Base-by-base conservation (phyloP, 768 basidiomycete species). In the Russula compacta region DNA sequence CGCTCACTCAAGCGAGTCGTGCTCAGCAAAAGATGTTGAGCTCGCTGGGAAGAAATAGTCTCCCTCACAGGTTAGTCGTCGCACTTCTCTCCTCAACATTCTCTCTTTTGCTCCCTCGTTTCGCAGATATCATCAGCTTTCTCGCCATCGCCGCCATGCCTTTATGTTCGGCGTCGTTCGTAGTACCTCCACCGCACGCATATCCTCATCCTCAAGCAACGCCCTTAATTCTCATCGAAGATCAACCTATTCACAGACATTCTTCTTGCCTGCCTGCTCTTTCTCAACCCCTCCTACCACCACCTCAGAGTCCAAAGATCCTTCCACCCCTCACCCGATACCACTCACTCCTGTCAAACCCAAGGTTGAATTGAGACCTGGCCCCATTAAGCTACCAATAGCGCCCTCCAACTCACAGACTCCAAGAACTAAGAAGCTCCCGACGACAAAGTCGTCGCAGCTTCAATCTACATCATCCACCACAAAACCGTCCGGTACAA, bases 321-420 rank as follows among this genome's bases (percentile, higher is more conserved):
- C 75, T 66, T 60, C 65, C 67, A 51, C 44, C 62, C 38, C 54
- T 56, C 40, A 67, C 69, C 44, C 68, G 72, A 56, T 73, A 43
- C 64, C 61, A 59, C 59, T 61, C 56, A 17, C 70, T 5, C 43
- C 67, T 56, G 68, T 70, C 6, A 78, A 75, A 59, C 71, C 69
- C 48, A 80, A 83, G 70, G 73, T 86, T 53, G 83, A 86, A 60
- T 74, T 87, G 15, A 80, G 82, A 24, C 87, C 87, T 1, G 82
- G 75, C 2, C 87, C 87, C 32, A 73, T 86, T 52, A 83, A 82
- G 60, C 74, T 73, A 0, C 67, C 72, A 48, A 58, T 73, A 12
- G 64, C 72, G 29, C 68, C 70, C n/a, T 55, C 71, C 12, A 61
- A 66, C 59, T 65, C 72, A 51, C 69, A 58, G 6, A 2, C 47